A percentile compares a stretch with the other conserved stretches of the same genome.
Evolutionary conservation across 148 eudicot genomes (phyloP).

Genomic region (Drosera capensis): DNA sequence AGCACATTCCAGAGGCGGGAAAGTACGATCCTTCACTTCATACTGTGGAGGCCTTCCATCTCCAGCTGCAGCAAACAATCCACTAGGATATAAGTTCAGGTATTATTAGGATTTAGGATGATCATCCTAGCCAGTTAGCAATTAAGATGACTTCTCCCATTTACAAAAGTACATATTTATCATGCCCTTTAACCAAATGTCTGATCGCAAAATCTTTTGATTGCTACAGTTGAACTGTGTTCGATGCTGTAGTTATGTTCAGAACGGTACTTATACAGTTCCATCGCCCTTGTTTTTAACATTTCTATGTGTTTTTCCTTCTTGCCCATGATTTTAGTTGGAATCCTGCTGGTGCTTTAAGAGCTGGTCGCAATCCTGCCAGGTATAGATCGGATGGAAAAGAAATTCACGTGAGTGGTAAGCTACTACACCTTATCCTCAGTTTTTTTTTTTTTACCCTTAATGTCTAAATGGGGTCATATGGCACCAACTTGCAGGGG

Average conservation of each 20-base stretch:
- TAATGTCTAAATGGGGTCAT: not conserved
- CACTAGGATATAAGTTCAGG: conserved; percentile 97
- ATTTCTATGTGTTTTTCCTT: not conserved
- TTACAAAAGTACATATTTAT: too few species aligned
- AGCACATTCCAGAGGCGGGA: conserved; percentile 66
- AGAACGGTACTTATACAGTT: too few species aligned
- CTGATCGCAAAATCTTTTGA: too few species aligned
- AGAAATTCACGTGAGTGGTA: conserved; percentile 62
- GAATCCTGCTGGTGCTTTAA: conserved; percentile 95
- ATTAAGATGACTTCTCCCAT: too few species aligned
- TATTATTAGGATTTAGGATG: conserved; percentile 5
- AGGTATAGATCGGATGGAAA: conserved; percentile 54
- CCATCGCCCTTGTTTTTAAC: not conserved
- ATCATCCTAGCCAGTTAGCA: too few species aligned
- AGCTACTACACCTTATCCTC: too few species aligned
- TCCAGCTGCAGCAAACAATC: conserved; percentile 93
- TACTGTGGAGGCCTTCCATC: conserved; percentile 97
- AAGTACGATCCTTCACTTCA: conserved; percentile 67
- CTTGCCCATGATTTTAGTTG: conserved; percentile 37
- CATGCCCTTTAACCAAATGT: too few species aligned
- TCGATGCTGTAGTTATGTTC: too few species aligned
- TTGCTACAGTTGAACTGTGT: too few species aligned
- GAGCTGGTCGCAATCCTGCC: conserved; percentile 92
- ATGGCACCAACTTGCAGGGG: conserved; percentile 43
- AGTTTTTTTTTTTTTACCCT: too few species aligned